phyloP scores from a whole-genome alignment of 73 alveolate genomes.

The Paramecium bursaria region DNA sequence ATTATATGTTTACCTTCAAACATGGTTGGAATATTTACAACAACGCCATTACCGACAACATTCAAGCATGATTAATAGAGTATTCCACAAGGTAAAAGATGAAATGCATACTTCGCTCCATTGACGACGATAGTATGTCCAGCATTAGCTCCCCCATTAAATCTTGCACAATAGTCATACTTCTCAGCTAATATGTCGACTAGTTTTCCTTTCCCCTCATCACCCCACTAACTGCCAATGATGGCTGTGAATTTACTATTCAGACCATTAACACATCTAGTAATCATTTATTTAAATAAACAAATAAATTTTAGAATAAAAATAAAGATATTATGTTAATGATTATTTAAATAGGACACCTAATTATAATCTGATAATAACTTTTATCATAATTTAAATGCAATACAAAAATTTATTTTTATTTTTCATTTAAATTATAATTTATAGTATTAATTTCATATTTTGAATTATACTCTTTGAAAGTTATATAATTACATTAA shows the following conservation, averaged over 20 bases:
- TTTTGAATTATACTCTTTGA: too few relatives aligned
- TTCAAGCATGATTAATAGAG: conserved; percentile 82
- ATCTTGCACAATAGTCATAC: conserved; percentile 80
- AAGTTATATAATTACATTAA: too few relatives aligned
- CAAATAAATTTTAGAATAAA: too few relatives aligned
- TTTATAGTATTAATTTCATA: too few relatives aligned
- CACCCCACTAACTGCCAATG: conserved; percentile 98
- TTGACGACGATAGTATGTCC: conserved; percentile 97
- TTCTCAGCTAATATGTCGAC: conserved; percentile 95
- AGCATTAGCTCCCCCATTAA: conserved; percentile 98
- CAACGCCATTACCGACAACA: conserved; percentile 97
- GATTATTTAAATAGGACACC: too few relatives aligned
- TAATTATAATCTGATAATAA: too few relatives aligned
- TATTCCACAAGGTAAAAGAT: conserved; percentile 96
- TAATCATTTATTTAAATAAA: too few relatives aligned
- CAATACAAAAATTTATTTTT: too few relatives aligned
- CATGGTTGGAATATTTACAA: conserved; percentile 80
- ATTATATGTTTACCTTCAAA: conserved; percentile 54
- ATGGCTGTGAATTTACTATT: conserved; percentile 78
- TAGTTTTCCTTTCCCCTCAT: conserved; percentile 98
- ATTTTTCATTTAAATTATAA: conserved; percentile 39
- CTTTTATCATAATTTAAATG: too few relatives aligned
- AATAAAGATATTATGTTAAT: too few relatives aligned
- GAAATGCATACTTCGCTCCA: conserved; percentile 92
- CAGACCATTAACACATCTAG: conserved; percentile 69